Conservation (phyloP, 2,329 filamentous ascomycete genomes). For the Aureobasidium sp. region DNA sequence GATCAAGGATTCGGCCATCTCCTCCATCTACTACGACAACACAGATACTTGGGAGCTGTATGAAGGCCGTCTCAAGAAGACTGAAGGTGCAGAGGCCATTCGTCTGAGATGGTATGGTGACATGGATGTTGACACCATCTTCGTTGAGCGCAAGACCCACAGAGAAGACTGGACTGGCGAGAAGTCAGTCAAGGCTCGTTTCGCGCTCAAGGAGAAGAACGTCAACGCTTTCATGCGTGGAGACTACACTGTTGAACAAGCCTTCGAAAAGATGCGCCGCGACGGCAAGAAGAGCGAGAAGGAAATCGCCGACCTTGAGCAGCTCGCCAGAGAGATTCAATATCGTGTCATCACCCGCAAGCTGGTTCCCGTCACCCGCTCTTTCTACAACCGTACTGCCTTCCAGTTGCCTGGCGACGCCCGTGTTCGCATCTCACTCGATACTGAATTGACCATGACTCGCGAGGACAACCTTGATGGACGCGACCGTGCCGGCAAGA, state of each 20-base stretch:
- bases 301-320: slow-evolving; percentile 84
- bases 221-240: slow-evolving; percentile 86
- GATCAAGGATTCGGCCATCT: slow-evolving; percentile 82
- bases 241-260: slow-evolving; percentile 71
- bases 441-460: slow-evolving; percentile 91
- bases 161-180: slow-evolving; percentile 98
- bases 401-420: slow-evolving; percentile 97
- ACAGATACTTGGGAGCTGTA: slow-evolving; percentile 91
- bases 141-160: slow-evolving; percentile 96
- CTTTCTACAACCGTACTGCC: slow-evolving; percentile 96
- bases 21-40: slow-evolving; percentile 98
- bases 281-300: slow-evolving; percentile 91
- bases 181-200: slow-evolving; percentile 96
- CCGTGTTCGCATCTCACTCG: slow-evolving; percentile 89
- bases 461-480: slow-evolving; percentile 94
- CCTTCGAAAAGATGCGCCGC: slow-evolving; percentile 95
- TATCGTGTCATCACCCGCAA: slow-evolving; percentile 85
- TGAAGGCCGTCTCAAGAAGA: slow-evolving; percentile 91
- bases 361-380: slow-evolving; percentile 82
- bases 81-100: slow-evolving; percentile 93
- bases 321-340: slow-evolving; percentile 84
- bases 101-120: slow-evolving; percentile 95
- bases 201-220: slow-evolving; percentile 93
- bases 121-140: slow-evolving; percentile 92
- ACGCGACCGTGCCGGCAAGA: slow-evolving; percentile 65